Base-by-base conservation (phyloP, 2,329 filamentous ascomycete genomes). In the Corinectria fuckeliana region DNA sequence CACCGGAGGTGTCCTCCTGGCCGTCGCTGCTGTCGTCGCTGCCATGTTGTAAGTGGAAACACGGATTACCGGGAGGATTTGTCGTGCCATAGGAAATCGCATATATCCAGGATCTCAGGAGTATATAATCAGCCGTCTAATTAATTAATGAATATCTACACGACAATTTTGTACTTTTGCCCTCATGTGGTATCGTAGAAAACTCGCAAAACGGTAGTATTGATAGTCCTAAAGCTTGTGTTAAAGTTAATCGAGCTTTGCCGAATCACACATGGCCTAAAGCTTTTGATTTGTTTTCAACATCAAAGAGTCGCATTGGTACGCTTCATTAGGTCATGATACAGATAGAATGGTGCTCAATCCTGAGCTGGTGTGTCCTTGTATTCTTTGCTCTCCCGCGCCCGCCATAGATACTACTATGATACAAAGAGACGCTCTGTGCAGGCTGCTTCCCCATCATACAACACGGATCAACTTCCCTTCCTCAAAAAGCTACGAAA, bases 1-100 rank as follows among this genome's bases (percentile, higher is more conserved):
- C 61, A 71, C 72, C 18, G 75, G 75, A 16, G 67, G 73, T 30
- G 58, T 77, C 14, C 66, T 79, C 21, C 69, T 75, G 23, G 78
- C 75, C 50, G 68, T 78, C 36, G 77, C 74, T 28, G 78, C 74
- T 56, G 72, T 71, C 16, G 69, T 79, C 53, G 77, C 71, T 51
- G 75, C 73, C 38, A 66, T 78, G 25, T 65, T 80, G 53, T 79
- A 74, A 72, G 52, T 16, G 36, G 39, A 18, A 14, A 4, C n/a
- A 45, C n/a, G 10, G 13, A 45, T 25, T 18, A 13, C n/a, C 42
- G 42, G 28, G 25, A 28, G n/a, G 23, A 20, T 45, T 45, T 34
- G 26, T 18, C 23, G 44, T 23, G 21, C 49, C 39, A 61, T 55
- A 36, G 44, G 36, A 50, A 60, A 64, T 52, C 56, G 60, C 44